Conservation (phyloP, 73 alveolate species). For the Tetrahymena malaccensis region DNA sequence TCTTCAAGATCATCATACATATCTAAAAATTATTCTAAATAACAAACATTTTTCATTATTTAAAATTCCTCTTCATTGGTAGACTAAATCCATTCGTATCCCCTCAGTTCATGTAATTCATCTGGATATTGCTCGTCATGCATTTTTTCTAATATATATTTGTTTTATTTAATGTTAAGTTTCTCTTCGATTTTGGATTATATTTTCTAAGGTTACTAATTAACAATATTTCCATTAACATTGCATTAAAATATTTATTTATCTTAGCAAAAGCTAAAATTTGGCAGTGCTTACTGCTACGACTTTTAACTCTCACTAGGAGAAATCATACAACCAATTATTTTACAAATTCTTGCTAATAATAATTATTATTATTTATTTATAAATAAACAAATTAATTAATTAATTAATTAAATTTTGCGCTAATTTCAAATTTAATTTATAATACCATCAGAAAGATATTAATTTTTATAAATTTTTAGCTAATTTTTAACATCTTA, state of each 20-base stretch:
- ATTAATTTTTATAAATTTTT: not conserved
- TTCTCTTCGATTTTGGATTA: not conserved
- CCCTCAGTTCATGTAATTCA: not conserved
- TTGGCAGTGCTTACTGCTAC: not conserved
- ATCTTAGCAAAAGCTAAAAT: not conserved
- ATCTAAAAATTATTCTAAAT: not conserved
- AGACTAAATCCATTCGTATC: not conserved
- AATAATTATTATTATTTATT: not conserved
- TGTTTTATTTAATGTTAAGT: too few relatives aligned
- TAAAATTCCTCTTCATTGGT: not conserved
- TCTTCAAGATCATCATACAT: not conserved
- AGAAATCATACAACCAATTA: not conserved
- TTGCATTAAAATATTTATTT: too few relatives aligned
- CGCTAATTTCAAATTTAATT: not conserved
- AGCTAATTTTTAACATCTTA: not conserved
- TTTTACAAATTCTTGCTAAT: not conserved
- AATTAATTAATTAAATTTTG: too few relatives aligned
- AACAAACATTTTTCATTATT: not conserved
- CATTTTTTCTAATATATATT: not conserved
- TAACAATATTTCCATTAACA: not conserved
- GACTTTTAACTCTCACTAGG: not conserved
- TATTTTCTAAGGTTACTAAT: not conserved
- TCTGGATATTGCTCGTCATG: not conserved
- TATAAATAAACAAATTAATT: too few relatives aligned
- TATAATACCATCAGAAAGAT: not conserved